Evolutionary conservation across 106 monocot genomes (phyloP), one percentile per base, ranked within the genome.

Genomic region (Allium sativum): DNA sequence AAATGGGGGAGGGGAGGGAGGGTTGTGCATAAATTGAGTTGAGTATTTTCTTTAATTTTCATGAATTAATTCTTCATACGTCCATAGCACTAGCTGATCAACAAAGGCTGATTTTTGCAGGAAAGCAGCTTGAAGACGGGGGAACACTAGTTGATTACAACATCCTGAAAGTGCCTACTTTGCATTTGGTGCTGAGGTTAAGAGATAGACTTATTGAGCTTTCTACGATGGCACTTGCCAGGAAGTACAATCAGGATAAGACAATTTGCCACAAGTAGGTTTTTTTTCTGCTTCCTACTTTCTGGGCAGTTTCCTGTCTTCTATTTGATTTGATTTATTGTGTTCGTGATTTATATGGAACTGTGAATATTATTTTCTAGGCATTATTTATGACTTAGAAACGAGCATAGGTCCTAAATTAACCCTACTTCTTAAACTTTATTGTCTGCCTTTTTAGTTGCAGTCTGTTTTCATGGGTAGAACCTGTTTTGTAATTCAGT

Each of bases 231-330:
- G 77, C 82, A 40, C 82, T 82, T 18, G 82, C 82, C 7, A 77
- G 82, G 74, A 82, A 82, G 71, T 82, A 77, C 71, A 82, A 82
- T 64, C 82, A 82, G 58, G 77, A 82, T 10, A 82, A 82, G 64
- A 82, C 62, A 74, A 82, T 78, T 63, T 82, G 82, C 68, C 48
- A 74, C 16, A 82, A 82, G 82, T 82, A 58, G 51, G 61, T 3
- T 41, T 21, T 44, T n/a, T n/a, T n/a, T n/a, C n/a, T n/a, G n/a
- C n/a, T n/a, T n/a, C 11, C 46, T 40, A 18, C 3, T 67, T 19
- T 55, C 21, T 50, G 17, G 12, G 8, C n/a, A n/a, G n/a, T n/a
- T n/a, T n/a, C n/a, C n/a, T n/a, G n/a, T 0, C 20, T 48, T 50
- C n/a, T 64, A 9, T 6, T 48, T 17, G 7, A 44, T 62, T 43